These are phyloP conservation scores for Solanum acaule DNA, from an alignment of 257 asterid species.

Conservation along the genomic window DNA sequence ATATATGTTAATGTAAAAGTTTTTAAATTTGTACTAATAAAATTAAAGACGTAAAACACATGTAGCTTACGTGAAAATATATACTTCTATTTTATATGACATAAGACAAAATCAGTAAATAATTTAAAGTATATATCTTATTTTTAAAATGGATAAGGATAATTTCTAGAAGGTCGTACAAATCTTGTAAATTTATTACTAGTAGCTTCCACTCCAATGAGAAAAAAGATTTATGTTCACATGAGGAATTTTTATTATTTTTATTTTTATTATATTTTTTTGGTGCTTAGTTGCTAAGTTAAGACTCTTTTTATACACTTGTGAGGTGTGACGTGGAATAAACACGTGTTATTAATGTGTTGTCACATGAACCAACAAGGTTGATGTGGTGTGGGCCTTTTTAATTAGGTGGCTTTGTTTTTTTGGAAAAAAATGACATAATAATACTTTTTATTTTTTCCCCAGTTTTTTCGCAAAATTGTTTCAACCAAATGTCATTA, in stretches of 20 bases:
- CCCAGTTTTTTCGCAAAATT: background rate
- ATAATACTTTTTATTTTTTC: background rate
- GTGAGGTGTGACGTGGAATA: background rate
- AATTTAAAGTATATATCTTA: background rate
- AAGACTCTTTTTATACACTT: background rate
- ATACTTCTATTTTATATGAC: no score
- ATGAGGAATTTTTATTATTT: background rate
- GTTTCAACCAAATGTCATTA: background rate
- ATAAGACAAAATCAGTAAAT: no score
- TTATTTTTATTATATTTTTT: background rate
- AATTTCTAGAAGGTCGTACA: background rate
- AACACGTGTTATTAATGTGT: background rate
- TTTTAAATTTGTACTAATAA: no score
- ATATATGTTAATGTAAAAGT: no score
- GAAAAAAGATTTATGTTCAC: background rate
- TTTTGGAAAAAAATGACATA: background rate
- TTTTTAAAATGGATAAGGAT: background rate
- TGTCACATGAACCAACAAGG: background rate
- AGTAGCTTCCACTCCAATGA: background rate
- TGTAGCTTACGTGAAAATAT: no score
- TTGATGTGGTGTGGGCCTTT: background rate
- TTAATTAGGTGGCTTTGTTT: background rate
- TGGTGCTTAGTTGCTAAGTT: constrained; percentile 5
- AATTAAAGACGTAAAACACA: no score
- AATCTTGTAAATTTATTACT: background rate